These are phyloP conservation scores for Boeremia lycopersici DNA, from an alignment of 2,329 filamentous ascomycete genomes.

Conservation along the genomic window DNA sequence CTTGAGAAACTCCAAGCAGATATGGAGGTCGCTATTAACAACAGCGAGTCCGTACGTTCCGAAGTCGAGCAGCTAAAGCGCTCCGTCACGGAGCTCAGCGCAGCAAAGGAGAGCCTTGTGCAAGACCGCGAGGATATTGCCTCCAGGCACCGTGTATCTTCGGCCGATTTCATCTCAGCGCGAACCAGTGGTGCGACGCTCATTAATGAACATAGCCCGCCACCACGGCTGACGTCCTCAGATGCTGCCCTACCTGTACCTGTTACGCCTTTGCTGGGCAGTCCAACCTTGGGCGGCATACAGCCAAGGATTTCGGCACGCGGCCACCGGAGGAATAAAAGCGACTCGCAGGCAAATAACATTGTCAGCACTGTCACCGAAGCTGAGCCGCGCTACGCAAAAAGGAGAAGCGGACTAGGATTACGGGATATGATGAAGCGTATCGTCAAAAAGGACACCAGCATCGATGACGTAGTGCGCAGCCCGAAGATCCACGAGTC, in stretches of 20 bases:
- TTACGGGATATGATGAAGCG: constrained; percentile 39
- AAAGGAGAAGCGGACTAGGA: constrained; percentile 27
- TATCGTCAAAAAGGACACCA: constrained; percentile 31
- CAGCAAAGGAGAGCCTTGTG: constrained; percentile 41
- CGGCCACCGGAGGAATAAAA: constrained; percentile 17
- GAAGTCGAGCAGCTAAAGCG: constrained; percentile 37
- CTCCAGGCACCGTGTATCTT: constrained; percentile 26
- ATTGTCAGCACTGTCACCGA: constrained; percentile 31
- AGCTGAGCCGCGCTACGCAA: constrained; percentile 21
- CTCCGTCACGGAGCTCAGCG: constrained; percentile 29
- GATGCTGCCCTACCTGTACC: constrained; percentile 22
- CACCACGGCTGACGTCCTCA: constrained; percentile 18
- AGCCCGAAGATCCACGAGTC: constrained; percentile 1
- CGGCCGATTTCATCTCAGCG: constrained; percentile 33
- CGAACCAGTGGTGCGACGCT: constrained; percentile 43
- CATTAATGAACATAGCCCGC: constrained; percentile 30
- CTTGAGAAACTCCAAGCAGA: constrained; percentile 28
- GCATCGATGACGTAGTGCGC: constrained; percentile 7
- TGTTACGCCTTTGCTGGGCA: constrained; percentile 1
- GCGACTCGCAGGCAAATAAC: constrained; percentile 22
- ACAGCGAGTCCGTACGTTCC: constrained; percentile 28
- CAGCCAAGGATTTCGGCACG: constrained; percentile 5
- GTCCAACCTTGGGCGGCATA: constrained; percentile 7
- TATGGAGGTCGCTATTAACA: constrained; percentile 21
- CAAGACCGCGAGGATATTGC: constrained; percentile 40